Base-by-base conservation (phyloP, 441 rosid species). In the Bocquillonia castaneifolia region DNA sequence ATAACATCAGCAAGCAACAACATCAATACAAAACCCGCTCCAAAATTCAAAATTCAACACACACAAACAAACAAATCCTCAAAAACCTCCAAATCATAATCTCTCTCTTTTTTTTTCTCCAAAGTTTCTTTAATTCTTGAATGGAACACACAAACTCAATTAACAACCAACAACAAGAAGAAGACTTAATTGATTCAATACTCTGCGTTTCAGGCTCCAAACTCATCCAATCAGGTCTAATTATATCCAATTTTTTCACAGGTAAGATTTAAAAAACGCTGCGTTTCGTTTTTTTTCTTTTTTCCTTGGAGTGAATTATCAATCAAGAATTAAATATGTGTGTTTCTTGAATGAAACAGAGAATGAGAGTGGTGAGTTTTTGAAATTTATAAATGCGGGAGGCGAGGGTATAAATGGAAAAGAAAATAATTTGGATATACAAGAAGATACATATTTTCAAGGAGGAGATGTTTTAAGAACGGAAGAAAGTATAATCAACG, bases 391-490 rank as follows among this genome's bases (percentile, higher is more conserved):
- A 70, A 89, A 92, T 72, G 87, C 84, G 55, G 97, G 96, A 66
- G 90, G 86, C 37, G 85, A 63, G 68, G 79, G 79, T 68, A 54
- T 77, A 3, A 72, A 59, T 64, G 76, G 66, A 26, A 79, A 55
- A 59, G 81, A 58, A 57, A 88, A 80, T 62, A 70, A 72, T 62
- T 67, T 64, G 17, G 78, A 66, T 64, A 62, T 89, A 55, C 54
- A 57, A 20, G 76, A 48, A 36, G 96, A 92, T 50, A 70, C 68
- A 1, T 79, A 74, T 80, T 92, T 80, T 44, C 69, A 80, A 71
- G 96, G 93, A 59, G 96, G 97, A 9, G 83, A 80, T 64, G 90
- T 83, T 73, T 10, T 85, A 68, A 78, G 87, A 70, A 89, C 96
- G 6, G 78, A 81, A 28, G 96, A 92, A 75, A 68, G 28, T 69